Evolutionary conservation across 176 grass and related monocot genomes (phyloP).

Genomic region (Tillandsia fasciculata): DNA sequence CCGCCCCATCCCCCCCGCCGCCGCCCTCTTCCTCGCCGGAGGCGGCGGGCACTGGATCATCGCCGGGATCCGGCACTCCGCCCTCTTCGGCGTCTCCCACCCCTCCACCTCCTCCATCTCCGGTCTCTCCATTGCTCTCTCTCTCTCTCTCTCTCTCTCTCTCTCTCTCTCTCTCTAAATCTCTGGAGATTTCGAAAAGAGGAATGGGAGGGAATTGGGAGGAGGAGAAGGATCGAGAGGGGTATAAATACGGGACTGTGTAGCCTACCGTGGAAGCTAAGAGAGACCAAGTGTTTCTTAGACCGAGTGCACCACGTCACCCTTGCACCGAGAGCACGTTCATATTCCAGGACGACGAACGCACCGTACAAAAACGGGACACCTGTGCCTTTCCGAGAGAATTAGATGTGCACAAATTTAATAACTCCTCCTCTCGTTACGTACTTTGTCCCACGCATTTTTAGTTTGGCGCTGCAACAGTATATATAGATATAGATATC

Average conservation of each 20-base stretch:
- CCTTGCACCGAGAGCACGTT: too few species aligned
- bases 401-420: not conserved
- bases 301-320: too few species aligned
- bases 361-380: too few species aligned
- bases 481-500: too few species aligned
- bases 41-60: slow-evolving; percentile 39
- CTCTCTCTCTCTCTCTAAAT: not conserved
- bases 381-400: not conserved
- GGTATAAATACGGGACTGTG: slow-evolving; percentile 11
- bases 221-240: slow-evolving; percentile 14
- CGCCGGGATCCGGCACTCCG: slow-evolving; percentile 56
- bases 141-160: slow-evolving; percentile 17
- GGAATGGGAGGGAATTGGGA: not conserved
- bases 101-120: slow-evolving; percentile 23
- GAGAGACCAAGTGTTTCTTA: too few species aligned
- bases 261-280: not conserved
- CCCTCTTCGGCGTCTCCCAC: slow-evolving; percentile 56
- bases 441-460: too few species aligned
- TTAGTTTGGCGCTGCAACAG: too few species aligned
- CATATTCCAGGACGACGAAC: too few species aligned
- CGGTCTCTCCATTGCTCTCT: not conserved
- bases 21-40: slow-evolving; percentile 38
- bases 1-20: slow-evolving; percentile 8
- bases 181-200: too few species aligned
- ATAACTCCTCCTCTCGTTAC: too few species aligned